Evolutionary conservation across 2,329 filamentous ascomycete species (phyloP).

Genomic region (Calycina herbarum): DNA sequence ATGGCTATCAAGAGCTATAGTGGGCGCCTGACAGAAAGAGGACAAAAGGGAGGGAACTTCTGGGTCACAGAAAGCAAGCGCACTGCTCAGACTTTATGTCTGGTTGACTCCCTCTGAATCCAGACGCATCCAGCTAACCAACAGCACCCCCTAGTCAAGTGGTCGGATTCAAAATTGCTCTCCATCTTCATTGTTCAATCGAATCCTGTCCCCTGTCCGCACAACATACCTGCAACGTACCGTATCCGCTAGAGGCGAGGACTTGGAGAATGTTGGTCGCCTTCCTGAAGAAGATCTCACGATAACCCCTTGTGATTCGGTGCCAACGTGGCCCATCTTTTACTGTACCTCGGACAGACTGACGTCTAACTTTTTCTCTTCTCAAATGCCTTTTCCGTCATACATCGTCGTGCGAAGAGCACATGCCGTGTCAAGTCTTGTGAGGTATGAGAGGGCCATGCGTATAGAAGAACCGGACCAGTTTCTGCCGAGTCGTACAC

Average conservation of each 20-base stretch:
- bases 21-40: slow-evolving; percentile 7
- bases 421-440: slow-evolving; percentile 9
- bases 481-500: slow-evolving; percentile 8
- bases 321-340: background rate
- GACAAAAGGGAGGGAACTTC: background rate
- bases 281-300: slow-evolving; percentile 9
- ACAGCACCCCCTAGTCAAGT: background rate
- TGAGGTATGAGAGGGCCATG: slow-evolving; percentile 2
- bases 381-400: background rate
- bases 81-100: slow-evolving; percentile 14
- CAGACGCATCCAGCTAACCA: background rate
- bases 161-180: background rate
- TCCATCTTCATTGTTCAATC: background rate
- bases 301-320: slow-evolving; percentile 1
- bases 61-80: slow-evolving; percentile 7
- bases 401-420: slow-evolving; percentile 6
- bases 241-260: background rate
- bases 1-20: background rate
- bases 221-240: slow-evolving; percentile 4
- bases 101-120: slow-evolving; percentile 4
- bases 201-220: background rate
- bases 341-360: background rate
- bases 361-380: background rate
- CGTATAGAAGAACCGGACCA: slow-evolving; percentile 9
- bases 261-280: background rate